These are phyloP conservation scores for Mycosphaerella arachidis DNA, from an alignment of 2,329 filamentous ascomycete genomes.

Conservation along the genomic window DNA sequence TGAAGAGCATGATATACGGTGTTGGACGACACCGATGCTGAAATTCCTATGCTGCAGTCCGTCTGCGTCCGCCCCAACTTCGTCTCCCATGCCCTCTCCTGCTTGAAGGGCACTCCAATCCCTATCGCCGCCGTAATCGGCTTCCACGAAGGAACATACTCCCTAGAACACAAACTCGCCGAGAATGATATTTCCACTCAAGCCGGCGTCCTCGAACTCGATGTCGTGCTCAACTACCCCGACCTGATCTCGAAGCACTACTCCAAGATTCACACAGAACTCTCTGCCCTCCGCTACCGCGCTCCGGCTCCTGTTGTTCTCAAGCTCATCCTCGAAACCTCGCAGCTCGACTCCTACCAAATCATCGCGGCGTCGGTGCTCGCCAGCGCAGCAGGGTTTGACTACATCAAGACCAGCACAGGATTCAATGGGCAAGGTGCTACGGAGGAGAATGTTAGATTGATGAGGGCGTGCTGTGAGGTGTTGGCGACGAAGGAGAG, in stretches of 20 bases:
- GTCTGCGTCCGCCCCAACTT: conserved; percentile 55
- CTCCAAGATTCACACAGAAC: conserved; percentile 49
- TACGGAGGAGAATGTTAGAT: conserved; percentile 47
- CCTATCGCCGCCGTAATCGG: conserved; percentile 55
- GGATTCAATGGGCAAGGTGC: conserved; percentile 56
- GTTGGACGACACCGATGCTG: background rate
- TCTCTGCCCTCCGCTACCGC: conserved; percentile 48
- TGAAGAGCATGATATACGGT: background rate
- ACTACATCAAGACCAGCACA: conserved; percentile 59
- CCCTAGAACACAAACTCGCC: conserved; percentile 47
- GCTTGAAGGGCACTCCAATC: conserved; percentile 47
- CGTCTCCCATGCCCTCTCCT: conserved; percentile 48
- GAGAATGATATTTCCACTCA: conserved; percentile 49
- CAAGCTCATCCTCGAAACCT: conserved; percentile 59
- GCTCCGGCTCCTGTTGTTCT: conserved; percentile 40
- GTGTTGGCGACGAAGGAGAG: conserved; percentile 29
- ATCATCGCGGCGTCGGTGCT: conserved; percentile 53
- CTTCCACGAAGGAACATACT: conserved; percentile 56
- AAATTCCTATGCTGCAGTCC: conserved; percentile 34
- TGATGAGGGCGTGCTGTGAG: conserved; percentile 51
- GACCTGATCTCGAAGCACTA: conserved; percentile 42
- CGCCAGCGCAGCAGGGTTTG: conserved; percentile 49
- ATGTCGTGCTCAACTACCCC: conserved; percentile 56
- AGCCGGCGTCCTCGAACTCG: conserved; percentile 53
- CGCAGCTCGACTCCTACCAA: conserved; percentile 45